Evolutionary conservation across 164 flowering plant species (phyloP).

Genomic region (Cinnamomum chago): DNA sequence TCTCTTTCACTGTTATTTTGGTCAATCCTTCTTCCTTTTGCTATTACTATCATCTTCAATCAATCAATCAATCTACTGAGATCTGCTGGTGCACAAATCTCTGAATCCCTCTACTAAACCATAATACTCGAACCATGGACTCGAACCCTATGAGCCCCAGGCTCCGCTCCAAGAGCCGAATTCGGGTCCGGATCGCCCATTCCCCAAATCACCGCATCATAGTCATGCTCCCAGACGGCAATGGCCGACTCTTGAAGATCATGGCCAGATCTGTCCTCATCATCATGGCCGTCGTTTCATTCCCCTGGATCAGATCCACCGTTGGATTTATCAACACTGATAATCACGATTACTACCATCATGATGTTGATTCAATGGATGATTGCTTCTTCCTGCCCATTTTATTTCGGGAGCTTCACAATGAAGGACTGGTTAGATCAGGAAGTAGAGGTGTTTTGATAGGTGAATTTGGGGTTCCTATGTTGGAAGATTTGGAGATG

Average conservation of each 20-base stretch:
- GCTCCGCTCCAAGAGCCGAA: background rate
- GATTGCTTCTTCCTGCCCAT: slow-evolving; percentile 14
- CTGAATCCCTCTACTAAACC: background rate
- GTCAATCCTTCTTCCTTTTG: background rate
- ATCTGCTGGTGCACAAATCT: background rate
- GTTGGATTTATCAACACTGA: background rate
- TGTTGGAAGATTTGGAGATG: slow-evolving; percentile 20
- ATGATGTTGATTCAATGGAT: slow-evolving; percentile 2
- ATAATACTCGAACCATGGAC: background rate
- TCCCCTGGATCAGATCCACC: slow-evolving; percentile 34
- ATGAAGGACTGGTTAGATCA: slow-evolving; percentile 44
- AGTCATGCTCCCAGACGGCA: slow-evolving; percentile 34
- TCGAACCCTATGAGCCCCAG: background rate
- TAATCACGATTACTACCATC: background rate
- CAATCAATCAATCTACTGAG: background rate
- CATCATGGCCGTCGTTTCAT: slow-evolving; percentile 33
- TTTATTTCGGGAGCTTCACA: slow-evolving; percentile 45
- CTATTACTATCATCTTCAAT: background rate
- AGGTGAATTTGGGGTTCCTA: slow-evolving; percentile 10
- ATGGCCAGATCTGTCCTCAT: slow-evolving; percentile 47
- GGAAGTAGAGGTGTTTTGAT: slow-evolving; percentile 38
- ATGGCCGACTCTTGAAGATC: slow-evolving; percentile 30
- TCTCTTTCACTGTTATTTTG: background rate
- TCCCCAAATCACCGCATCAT: slow-evolving; percentile 22
- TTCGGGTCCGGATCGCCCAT: background rate